These are phyloP conservation scores for Alopecurus myosuroides DNA, from an alignment of 176 grass and related monocot genomes.

Conservation along the genomic window DNA sequence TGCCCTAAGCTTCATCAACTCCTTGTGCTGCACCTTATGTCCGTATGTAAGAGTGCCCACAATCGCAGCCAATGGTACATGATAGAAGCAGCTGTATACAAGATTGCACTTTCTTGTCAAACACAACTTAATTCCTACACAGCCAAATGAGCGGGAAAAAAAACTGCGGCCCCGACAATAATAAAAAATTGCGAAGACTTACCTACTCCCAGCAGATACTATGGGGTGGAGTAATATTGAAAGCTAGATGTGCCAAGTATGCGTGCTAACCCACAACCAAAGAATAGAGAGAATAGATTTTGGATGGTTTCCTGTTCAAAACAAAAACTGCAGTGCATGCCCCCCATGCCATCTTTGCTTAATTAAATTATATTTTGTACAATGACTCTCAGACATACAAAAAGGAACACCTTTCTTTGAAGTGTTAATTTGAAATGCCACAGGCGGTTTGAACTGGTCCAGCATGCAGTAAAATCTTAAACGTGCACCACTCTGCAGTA, in stretches of 20 bases:
- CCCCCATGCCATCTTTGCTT: background rate
- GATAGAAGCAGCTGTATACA: background rate
- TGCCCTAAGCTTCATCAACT: background rate
- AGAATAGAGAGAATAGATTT: background rate
- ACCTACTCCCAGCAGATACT: background rate
- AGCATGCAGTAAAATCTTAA: background rate
- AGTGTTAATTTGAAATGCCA: background rate
- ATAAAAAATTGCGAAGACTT: background rate
- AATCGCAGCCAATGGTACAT: background rate
- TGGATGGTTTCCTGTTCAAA: background rate
- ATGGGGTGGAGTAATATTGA: background rate
- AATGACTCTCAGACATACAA: background rate
- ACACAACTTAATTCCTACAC: background rate
- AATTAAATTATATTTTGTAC: background rate
- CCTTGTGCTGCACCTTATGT: background rate
- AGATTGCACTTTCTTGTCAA: background rate
- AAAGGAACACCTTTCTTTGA: background rate
- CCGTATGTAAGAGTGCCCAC: background rate
- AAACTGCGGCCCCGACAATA: background rate
- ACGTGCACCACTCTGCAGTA: background rate
- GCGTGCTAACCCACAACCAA: background rate
- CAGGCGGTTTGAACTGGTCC: background rate
- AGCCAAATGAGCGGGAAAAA: background rate
- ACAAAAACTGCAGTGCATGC: background rate
- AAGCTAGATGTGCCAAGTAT: background rate